A percentile compares a stretch with the other conserved stretches of the same genome.
Evolutionary conservation across 2,329 filamentous ascomycete genomes (phyloP).

Genomic region (Aciculosporium take): DNA sequence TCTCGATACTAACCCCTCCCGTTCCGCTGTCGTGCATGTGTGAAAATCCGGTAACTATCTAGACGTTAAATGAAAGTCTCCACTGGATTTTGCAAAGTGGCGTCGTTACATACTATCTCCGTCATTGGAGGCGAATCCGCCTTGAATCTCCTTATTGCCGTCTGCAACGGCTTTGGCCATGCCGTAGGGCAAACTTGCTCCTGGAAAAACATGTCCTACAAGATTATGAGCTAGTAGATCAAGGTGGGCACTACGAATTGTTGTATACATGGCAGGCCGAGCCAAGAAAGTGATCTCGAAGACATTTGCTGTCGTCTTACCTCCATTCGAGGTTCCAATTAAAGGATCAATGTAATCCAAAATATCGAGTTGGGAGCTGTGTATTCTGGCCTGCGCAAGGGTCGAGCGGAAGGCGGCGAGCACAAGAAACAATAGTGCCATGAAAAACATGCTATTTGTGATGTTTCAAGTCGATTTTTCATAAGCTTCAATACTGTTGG

Average conservation of each 20-base stretch:
- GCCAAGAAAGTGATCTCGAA: neutral
- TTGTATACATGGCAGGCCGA: no score
- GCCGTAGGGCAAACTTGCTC: conserved; percentile 15
- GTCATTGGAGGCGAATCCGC: conserved; percentile 14
- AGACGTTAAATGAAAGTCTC: neutral
- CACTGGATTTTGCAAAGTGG: neutral
- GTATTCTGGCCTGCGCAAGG: neutral
- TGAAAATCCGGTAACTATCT: conserved; percentile 16
- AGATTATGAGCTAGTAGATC: neutral
- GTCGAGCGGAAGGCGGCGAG: neutral
- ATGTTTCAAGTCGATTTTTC: no score
- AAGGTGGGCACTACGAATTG: no score
- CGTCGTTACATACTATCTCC: conserved; percentile 9
- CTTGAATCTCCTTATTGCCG: conserved; percentile 13
- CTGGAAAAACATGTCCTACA: conserved; percentile 16
- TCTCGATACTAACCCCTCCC: conserved; percentile 16
- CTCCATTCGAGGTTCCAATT: conserved; percentile 16
- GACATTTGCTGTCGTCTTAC: conserved; percentile 1
- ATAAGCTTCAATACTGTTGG: no score
- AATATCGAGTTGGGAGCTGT: conserved; percentile 6
- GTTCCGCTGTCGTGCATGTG: conserved; percentile 19
- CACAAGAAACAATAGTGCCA: neutral
- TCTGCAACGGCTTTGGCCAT: conserved; percentile 18
- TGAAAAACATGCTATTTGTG: neutral
- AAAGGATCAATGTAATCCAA: conserved; percentile 14